Percentiles rank a stretch among this genome's conserved stretches.
These are phyloP conservation scores for Aureobasidium uvarum DNA, from an alignment of 2,329 filamentous ascomycete genomes.

Conservation along the genomic window DNA sequence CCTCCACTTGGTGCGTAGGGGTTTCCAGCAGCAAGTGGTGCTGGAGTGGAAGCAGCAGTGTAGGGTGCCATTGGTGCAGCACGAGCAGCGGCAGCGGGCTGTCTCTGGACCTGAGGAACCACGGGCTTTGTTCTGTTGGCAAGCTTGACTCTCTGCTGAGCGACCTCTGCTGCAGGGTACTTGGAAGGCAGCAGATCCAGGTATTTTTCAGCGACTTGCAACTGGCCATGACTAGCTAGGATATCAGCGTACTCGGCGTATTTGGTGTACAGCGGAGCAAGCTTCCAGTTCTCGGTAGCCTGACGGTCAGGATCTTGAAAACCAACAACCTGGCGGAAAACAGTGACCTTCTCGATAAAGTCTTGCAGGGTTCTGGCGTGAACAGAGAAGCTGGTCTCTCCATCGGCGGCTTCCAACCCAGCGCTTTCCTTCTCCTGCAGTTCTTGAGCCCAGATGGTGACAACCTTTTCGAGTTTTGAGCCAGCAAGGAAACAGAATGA, in stretches of 20 bases:
- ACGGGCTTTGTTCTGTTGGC: slow-evolving; percentile 65
- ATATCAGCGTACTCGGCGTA: slow-evolving; percentile 98
- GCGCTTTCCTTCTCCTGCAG: slow-evolving; percentile 79
- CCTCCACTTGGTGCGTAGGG: slow-evolving; percentile 36
- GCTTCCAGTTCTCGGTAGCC: slow-evolving; percentile 79
- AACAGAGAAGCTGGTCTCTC: slow-evolving; percentile 83
- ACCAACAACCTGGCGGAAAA: slow-evolving; percentile 91
- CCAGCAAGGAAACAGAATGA: slow-evolving; percentile 96
- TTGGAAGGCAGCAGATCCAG: slow-evolving; percentile 78
- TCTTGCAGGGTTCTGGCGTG: slow-evolving; percentile 85
- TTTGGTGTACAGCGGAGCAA: slow-evolving; percentile 83
- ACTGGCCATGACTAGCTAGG: slow-evolving; percentile 81
- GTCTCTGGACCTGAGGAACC: slow-evolving; percentile 43
- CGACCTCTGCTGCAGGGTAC: slow-evolving; percentile 84
- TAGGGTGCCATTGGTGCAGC: slow-evolving; percentile 42
- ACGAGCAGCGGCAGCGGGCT: slow-evolving; percentile 40
- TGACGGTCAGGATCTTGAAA: slow-evolving; percentile 77
- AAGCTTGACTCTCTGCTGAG: slow-evolving; percentile 78
- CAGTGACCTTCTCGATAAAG: slow-evolving; percentile 96
- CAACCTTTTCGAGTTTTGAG: slow-evolving; percentile 96
- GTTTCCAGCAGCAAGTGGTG: slow-evolving; percentile 38
- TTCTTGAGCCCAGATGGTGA: slow-evolving; percentile 89
- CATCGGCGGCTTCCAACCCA: slow-evolving; percentile 61
- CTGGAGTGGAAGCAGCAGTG: slow-evolving; percentile 35
- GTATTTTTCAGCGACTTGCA: slow-evolving; percentile 86